phyloP scores from a whole-genome alignment of 2,329 filamentous ascomycete species.

The Hymenoscyphus albidus region DNA sequence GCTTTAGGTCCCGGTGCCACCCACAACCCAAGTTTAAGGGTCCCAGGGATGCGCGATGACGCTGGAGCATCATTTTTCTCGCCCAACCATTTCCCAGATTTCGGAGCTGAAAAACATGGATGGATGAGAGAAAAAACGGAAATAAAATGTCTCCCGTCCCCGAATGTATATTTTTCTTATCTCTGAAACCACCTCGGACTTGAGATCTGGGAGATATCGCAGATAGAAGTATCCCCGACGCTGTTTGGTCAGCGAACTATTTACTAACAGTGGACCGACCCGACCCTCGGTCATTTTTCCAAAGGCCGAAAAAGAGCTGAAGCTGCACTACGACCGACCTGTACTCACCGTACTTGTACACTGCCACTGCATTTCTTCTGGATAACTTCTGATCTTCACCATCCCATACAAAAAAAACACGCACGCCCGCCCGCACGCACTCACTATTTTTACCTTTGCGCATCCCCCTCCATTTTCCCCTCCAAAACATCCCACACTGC shows the following conservation, averaged over 20 bases:
- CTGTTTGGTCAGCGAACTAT: not conserved
- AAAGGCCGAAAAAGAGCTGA: not conserved
- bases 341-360: not conserved
- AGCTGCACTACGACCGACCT: not conserved
- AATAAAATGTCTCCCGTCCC: not conserved
- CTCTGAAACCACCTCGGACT: not conserved
- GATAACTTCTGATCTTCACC: slow-evolving; percentile 2
- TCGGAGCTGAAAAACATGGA: not conserved
- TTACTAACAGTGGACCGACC: not conserved
- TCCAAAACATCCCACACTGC: not conserved
- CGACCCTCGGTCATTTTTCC: slow-evolving; percentile 3
- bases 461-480: slow-evolving; percentile 3
- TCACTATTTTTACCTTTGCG: slow-evolving; percentile 2
- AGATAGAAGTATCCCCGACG: not conserved
- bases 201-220: not conserved
- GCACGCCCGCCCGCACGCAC: too few species aligned
- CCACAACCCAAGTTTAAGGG: slow-evolving; percentile 7
- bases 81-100: not conserved
- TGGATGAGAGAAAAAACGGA: not conserved
- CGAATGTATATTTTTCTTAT: not conserved
- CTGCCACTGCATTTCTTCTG: not conserved
- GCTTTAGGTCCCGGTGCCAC: not conserved
- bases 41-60: slow-evolving; percentile 13
- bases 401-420: too few species aligned
- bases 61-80: not conserved